Evolutionary conservation across 257 asterid species (phyloP), one percentile per base, ranked within the genome.

Genomic region (Fraxinus pennsylvanica): DNA sequence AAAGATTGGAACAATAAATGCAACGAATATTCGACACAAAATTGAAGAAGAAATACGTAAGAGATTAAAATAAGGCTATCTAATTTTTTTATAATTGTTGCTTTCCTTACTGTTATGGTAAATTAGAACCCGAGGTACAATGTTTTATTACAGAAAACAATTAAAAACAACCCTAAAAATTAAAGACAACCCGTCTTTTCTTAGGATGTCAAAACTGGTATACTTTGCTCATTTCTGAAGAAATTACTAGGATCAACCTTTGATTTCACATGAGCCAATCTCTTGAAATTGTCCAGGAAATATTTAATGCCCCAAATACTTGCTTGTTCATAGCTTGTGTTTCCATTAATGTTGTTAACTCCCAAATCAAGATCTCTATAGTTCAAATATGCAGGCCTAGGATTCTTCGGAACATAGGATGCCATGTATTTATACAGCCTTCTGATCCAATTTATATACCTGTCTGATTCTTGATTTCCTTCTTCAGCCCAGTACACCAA

Each of bases 331-430:
- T 81, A 88, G 73, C 84, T 79, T 14, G 88, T 78, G 38, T 71
- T 81, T 32, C 80, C 77, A 17, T 69, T 78, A 63, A 43, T 32
- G 52, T 72, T 77, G 36, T 82, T 79, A 2, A 81, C 68, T 65
- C 91, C 88, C 86, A 87, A 72, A 77, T 85, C 91, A 83, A 87
- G 81, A 65, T 85, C 91, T 54, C 86, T 85, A 67, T 87, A 81
- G 68, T 87, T 83, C n/a, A 71, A 21, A 71, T 85, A 85, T 3
- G 86, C 83, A 54, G 76, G 69, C 71, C 91, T 77, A 1, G 91
- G 89, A 33, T 80, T 76, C 79, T 79, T 76, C n/a, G 89, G 83
- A 41, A 83, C 89, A 52, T 71, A 87, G 2, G 84, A 84, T 76
- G 85, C 25, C 59, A 87, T 72, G 19, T 85, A 83, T 4, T 54